Evolutionary conservation across 257 asterid species (phyloP).

Genomic region (Salvia hispanica): DNA sequence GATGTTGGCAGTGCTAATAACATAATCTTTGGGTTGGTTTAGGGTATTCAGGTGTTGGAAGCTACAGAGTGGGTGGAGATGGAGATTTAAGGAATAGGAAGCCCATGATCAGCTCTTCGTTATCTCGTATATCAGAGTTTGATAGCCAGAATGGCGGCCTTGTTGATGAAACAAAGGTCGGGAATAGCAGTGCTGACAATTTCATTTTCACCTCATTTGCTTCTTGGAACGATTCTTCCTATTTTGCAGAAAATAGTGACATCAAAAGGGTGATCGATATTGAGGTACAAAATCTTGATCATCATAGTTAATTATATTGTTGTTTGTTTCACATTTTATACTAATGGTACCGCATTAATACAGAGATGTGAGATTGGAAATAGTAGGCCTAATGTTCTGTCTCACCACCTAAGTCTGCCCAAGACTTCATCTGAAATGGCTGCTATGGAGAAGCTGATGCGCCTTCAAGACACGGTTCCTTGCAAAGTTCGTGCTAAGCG

Average conservation of each 20-base stretch:
- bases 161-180: constrained; percentile 39
- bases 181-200: constrained; percentile 35
- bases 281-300: constrained; percentile 43
- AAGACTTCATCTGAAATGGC: constrained; percentile 54
- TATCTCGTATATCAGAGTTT: constrained; percentile 58
- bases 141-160: constrained; percentile 44
- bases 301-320: no score
- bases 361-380: constrained; percentile 50
- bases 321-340: neutral
- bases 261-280: constrained; percentile 63
- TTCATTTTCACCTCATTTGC: constrained; percentile 43
- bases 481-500: constrained; percentile 90
- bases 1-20: constrained; percentile 15
- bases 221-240: constrained; percentile 61
- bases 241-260: constrained; percentile 46
- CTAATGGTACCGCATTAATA: neutral
- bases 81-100: constrained; percentile 38
- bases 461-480: constrained; percentile 69
- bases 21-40: constrained; percentile 31
- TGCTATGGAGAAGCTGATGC: constrained; percentile 68
- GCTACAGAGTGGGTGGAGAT: constrained; percentile 39
- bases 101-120: constrained; percentile 36
- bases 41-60: constrained; percentile 51
- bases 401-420: constrained; percentile 72
- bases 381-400: constrained; percentile 51